phyloP scores from a whole-genome alignment of 192 early-diverging fungal species.

The Kappamyces sp. region DNA sequence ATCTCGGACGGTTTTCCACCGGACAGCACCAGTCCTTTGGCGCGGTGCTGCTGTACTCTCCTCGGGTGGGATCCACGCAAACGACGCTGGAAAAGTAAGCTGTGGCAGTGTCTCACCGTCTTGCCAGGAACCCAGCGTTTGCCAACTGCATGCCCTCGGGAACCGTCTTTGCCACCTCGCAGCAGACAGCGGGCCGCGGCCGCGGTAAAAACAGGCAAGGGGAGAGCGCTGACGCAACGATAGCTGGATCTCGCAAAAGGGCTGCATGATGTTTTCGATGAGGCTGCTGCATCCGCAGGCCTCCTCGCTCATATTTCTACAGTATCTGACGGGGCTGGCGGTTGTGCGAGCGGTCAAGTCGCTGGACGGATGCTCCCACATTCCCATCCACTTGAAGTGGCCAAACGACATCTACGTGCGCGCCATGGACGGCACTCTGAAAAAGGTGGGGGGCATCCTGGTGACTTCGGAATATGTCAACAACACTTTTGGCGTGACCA shows the following conservation, averaged over 20 bases:
- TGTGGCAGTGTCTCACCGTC: conserved; percentile 8
- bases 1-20: conserved; percentile 14
- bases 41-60: conserved; percentile 67
- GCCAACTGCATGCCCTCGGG: conserved; percentile 66
- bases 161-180: conserved; percentile 69
- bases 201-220: conserved; percentile 70
- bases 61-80: conserved; percentile 82
- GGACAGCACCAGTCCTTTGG: conserved; percentile 45
- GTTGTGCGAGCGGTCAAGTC: conserved; percentile 70
- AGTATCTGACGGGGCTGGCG: conserved; percentile 88
- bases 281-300: conserved; percentile 65
- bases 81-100: conserved; percentile 82
- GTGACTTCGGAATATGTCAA: conserved; percentile 72
- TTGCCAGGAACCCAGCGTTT: conserved; percentile 28
- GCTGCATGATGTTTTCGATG: conserved; percentile 84
- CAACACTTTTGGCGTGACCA: conserved; percentile 71
- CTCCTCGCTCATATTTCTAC: conserved; percentile 78
- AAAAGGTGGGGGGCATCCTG: conserved; percentile 86
- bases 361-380: conserved; percentile 62
- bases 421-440: conserved; percentile 20
- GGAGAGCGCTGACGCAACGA: no score
- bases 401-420: conserved; percentile 93
- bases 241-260: conserved; percentile 87
- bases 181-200: conserved; percentile 81
- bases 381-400: conserved; percentile 92